Percentiles rank a stretch among this genome's conserved stretches.
These are phyloP conservation scores for Trichoderma sp. DNA, from an alignment of 2,329 filamentous ascomycete genomes.

Conservation along the genomic window DNA sequence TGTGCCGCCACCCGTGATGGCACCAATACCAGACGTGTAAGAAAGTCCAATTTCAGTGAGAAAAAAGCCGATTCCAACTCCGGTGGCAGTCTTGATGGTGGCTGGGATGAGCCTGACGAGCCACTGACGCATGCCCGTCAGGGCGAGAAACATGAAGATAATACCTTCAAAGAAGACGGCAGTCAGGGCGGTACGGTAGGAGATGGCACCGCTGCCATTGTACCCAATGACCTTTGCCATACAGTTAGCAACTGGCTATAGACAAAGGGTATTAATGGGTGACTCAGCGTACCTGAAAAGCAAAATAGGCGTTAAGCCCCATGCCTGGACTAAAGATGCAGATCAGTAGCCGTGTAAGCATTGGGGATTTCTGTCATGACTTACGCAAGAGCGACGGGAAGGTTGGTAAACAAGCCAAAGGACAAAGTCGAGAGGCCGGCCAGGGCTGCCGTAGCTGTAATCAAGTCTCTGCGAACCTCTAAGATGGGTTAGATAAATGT, in stretches of 20 bases:
- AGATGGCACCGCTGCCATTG: conserved; percentile 55
- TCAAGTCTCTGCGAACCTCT: conserved; percentile 71
- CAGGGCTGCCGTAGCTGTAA: conserved; percentile 81
- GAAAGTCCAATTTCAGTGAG: conserved; percentile 65
- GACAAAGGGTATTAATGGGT: no score
- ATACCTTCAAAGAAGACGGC: conserved; percentile 65
- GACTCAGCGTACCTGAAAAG: conserved; percentile 50
- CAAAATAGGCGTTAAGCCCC: conserved; percentile 67
- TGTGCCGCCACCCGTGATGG: conserved; percentile 65
- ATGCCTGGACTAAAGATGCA: conserved; percentile 54
- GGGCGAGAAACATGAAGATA: conserved; percentile 61
- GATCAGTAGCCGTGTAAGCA: neutral
- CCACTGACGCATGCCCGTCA: conserved; percentile 72
- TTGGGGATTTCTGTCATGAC: neutral
- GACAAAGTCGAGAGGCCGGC: conserved; percentile 70
- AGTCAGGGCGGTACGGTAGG: conserved; percentile 60
- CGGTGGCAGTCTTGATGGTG: conserved; percentile 64
- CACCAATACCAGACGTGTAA: conserved; percentile 78
- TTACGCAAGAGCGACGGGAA: conserved; percentile 54
- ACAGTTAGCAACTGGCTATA: neutral
- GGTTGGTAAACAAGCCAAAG: conserved; percentile 79
- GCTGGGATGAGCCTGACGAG: conserved; percentile 63
- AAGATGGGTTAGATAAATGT: conserved; percentile 14
- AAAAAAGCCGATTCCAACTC: conserved; percentile 64
- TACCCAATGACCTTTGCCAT: conserved; percentile 52